Conservation (phyloP, 2,329 filamentous ascomycete species). For the Verticillium klebahnii region DNA sequence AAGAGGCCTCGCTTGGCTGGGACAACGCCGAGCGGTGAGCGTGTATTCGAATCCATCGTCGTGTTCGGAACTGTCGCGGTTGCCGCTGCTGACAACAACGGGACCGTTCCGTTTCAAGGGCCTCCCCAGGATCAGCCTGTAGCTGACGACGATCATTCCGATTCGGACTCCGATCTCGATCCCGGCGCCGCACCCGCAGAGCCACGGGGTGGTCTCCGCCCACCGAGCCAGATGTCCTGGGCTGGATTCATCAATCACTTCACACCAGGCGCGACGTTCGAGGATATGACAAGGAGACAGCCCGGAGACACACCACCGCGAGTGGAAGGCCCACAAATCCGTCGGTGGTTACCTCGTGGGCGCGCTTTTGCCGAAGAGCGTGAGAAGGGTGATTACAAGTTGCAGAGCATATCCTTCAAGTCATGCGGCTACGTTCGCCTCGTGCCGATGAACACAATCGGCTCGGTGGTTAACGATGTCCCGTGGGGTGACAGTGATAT, state of each 20-base stretch:
- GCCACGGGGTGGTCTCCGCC: background rate
- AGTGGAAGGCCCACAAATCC: background rate
- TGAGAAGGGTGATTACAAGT: slow-evolving; percentile 18
- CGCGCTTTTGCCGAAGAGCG: slow-evolving; percentile 12
- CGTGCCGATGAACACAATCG: slow-evolving; percentile 35
- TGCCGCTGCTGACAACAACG: background rate
- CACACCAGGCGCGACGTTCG: slow-evolving; percentile 29
- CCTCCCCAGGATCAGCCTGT: too few relatives aligned
- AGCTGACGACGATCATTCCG: background rate
- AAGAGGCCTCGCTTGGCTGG: slow-evolving; percentile 16
- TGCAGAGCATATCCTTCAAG: slow-evolving; percentile 43
- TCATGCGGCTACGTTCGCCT: slow-evolving; percentile 56
- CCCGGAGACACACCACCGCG: background rate
- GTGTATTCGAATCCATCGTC: background rate
- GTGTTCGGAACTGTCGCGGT: background rate
- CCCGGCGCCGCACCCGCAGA: background rate
- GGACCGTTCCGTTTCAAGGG: background rate
- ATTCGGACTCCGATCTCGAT: background rate
- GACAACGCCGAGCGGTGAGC: slow-evolving; percentile 15
- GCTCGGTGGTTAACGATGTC: slow-evolving; percentile 21
- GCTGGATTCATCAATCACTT: slow-evolving; percentile 37
- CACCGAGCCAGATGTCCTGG: slow-evolving; percentile 32
- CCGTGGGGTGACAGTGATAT: slow-evolving; percentile 9
- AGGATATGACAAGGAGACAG: slow-evolving; percentile 6
- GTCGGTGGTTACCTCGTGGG: background rate